Percentiles rank a stretch among this genome's conserved stretches.
These are phyloP conservation scores for Russula olivacea DNA, from an alignment of 768 basidiomycete genomes.

Conservation along the genomic window DNA sequence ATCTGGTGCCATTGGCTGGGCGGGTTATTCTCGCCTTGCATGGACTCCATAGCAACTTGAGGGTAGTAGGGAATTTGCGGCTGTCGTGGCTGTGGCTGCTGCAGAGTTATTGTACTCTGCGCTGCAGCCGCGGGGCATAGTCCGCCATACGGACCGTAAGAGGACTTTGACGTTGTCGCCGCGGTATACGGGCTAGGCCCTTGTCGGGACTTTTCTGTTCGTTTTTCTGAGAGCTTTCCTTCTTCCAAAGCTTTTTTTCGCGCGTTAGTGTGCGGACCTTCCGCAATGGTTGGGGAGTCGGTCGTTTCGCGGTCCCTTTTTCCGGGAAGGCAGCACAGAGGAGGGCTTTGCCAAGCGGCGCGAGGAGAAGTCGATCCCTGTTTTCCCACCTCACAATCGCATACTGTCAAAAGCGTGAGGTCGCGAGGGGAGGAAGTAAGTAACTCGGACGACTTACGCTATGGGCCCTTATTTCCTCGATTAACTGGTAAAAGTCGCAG, in stretches of 20 bases:
- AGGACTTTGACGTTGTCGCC: neutral
- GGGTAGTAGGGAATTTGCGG: neutral
- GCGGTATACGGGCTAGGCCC: neutral
- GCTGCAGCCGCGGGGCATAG: neutral
- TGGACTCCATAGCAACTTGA: neutral
- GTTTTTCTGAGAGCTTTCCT: neutral
- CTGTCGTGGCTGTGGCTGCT: neutral
- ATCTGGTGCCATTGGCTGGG: no score
- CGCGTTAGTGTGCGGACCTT: neutral
- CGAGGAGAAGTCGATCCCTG: slow-evolving; percentile 8
- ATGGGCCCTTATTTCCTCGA: neutral
- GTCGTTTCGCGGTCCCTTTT: neutral
- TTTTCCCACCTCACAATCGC: slow-evolving; percentile 4
- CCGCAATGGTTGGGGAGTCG: neutral
- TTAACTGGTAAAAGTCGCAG: neutral
- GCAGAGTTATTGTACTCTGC: neutral
- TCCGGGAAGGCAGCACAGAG: slow-evolving; percentile 8
- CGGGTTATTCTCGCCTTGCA: no score
- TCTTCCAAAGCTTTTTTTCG: no score
- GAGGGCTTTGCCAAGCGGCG: neutral
- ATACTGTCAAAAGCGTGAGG: slow-evolving; percentile 5
- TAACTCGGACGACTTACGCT: slow-evolving; percentile 3
- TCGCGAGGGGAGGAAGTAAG: neutral
- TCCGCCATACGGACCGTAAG: neutral
- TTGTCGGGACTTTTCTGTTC: no score